Percentiles rank a stretch among this genome's conserved stretches.
phyloP scores from a whole-genome alignment of 1,284 basidiomycete species.

The Leccinum subrobustum region DNA sequence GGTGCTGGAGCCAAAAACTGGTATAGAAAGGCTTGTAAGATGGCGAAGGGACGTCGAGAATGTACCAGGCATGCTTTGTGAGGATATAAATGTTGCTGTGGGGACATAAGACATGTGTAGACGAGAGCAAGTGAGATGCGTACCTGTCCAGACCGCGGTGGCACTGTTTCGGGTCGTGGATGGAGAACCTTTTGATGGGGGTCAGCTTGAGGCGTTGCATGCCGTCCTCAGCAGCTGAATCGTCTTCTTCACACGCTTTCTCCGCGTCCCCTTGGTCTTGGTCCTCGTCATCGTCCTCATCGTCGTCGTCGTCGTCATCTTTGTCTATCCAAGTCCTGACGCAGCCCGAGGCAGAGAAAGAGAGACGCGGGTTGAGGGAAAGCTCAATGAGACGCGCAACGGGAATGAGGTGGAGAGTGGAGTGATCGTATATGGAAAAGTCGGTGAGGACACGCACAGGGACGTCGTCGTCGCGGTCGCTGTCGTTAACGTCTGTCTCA shows the following conservation, averaged over 20 bases:
- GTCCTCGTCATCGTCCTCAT: conserved; percentile 21
- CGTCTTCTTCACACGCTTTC: conserved; percentile 29
- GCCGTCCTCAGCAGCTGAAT: conserved; percentile 14
- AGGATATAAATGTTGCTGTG: conserved; percentile 41
- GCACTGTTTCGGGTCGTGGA: conserved; percentile 39
- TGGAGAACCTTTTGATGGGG: conserved; percentile 45
- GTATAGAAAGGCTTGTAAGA: conserved; percentile 44
- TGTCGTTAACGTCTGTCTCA: conserved; percentile 31
- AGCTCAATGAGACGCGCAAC: conserved; percentile 37
- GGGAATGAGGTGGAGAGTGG: conserved; percentile 37
- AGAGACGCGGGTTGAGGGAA: conserved; percentile 14
- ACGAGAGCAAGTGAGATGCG: conserved; percentile 1
- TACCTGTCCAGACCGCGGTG: conserved; percentile 40
- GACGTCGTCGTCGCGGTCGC: conserved; percentile 36
- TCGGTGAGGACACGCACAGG: conserved; percentile 52
- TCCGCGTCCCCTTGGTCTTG: conserved; percentile 19
- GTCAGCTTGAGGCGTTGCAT: conserved; percentile 42
- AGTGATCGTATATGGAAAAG: conserved; percentile 48
- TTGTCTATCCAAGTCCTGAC: conserved; percentile 33
- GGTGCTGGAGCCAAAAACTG: conserved; percentile 48
- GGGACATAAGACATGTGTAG: conserved; percentile 8
- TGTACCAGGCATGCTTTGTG: conserved; percentile 59
- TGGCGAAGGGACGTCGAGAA: conserved; percentile 47
- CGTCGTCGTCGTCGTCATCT: conserved; percentile 25
- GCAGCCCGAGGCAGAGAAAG: conserved; percentile 36